phyloP scores from a whole-genome alignment of 768 basidiomycete genomes.

The Psilocybe sp. region DNA sequence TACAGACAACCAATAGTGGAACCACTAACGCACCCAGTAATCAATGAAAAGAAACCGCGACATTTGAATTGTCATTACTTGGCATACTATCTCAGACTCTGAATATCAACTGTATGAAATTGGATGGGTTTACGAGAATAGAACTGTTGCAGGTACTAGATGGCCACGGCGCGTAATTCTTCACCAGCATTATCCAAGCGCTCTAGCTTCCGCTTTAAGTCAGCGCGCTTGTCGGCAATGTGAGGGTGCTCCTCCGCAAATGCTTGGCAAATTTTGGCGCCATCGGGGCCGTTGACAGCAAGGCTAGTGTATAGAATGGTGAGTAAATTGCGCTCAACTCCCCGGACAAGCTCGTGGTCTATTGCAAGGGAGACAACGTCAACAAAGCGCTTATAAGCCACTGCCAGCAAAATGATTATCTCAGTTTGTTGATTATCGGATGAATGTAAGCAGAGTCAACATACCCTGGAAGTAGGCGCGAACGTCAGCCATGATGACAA shows the following conservation, averaged over 20 bases:
- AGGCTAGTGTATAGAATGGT: slow-evolving; percentile 43
- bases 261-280: slow-evolving; percentile 39
- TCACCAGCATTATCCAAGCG: slow-evolving; percentile 40
- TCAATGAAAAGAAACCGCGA: no score
- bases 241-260: slow-evolving; percentile 46
- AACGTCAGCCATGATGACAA: slow-evolving; percentile 69
- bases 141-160: no score
- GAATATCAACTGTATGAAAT: no score
- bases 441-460: not conserved
- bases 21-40: no score
- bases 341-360: slow-evolving; percentile 54
- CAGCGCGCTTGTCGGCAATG: slow-evolving; percentile 39
- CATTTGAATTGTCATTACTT: no score
- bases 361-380: slow-evolving; percentile 58
- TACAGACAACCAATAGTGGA: no score
- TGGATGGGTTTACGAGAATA: no score
- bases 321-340: slow-evolving; percentile 44
- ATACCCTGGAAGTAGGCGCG: slow-evolving; percentile 75
- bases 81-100: no score
- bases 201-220: slow-evolving; percentile 45
- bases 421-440: not conserved
- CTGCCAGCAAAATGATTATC: slow-evolving; percentile 28
- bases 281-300: slow-evolving; percentile 45
- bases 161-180: slow-evolving; percentile 27
- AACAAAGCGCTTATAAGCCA: slow-evolving; percentile 57